Conservation (phyloP, 2,329 filamentous ascomycete species). For the Ophiocordyceps sinensis region DNA sequence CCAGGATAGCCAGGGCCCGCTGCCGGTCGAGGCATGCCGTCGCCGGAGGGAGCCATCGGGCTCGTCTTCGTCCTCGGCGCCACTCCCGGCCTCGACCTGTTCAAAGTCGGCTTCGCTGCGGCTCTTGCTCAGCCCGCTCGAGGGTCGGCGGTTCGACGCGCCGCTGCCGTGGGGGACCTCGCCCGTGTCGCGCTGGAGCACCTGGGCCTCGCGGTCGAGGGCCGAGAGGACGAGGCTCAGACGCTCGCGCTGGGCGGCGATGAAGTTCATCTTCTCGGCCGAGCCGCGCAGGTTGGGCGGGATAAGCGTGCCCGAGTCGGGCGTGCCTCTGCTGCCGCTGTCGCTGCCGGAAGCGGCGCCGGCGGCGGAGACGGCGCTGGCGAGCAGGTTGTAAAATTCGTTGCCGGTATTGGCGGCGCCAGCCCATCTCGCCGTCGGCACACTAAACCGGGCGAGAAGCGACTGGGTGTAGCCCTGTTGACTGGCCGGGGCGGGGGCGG, state of each 20-base stretch:
- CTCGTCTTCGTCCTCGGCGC: constrained; percentile 32
- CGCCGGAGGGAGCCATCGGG: constrained; percentile 15
- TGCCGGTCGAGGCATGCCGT: constrained; percentile 12
- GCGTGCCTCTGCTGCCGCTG: constrained; percentile 9
- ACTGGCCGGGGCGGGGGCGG: constrained; percentile 25
- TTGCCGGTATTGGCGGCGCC: constrained; percentile 29
- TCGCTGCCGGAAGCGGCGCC: constrained; percentile 26
- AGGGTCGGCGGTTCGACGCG: constrained; percentile 23
- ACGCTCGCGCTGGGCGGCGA: constrained; percentile 64
- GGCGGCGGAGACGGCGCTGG: constrained; percentile 55
- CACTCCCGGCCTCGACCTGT: constrained; percentile 66
- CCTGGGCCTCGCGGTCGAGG: constrained; percentile 64
- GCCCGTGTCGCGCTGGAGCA: constrained; percentile 30
- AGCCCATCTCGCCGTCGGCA: constrained; percentile 54
- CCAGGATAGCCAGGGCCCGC: constrained; percentile 33
- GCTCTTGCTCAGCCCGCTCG: constrained; percentile 56
- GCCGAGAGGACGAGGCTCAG: constrained; percentile 61
- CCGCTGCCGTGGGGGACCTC: constrained; percentile 14
- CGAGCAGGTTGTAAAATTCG: constrained; percentile 68
- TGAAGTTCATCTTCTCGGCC: constrained; percentile 57
- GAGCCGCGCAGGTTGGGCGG: constrained; percentile 52
- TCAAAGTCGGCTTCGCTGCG: constrained; percentile 83
- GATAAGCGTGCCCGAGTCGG: constrained; percentile 46
- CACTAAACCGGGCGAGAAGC: constrained; percentile 72
- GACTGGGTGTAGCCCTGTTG: constrained; percentile 58